These are phyloP conservation scores for Cladosporium velox DNA, from an alignment of 2,329 filamentous ascomycete species.

Conservation along the genomic window DNA sequence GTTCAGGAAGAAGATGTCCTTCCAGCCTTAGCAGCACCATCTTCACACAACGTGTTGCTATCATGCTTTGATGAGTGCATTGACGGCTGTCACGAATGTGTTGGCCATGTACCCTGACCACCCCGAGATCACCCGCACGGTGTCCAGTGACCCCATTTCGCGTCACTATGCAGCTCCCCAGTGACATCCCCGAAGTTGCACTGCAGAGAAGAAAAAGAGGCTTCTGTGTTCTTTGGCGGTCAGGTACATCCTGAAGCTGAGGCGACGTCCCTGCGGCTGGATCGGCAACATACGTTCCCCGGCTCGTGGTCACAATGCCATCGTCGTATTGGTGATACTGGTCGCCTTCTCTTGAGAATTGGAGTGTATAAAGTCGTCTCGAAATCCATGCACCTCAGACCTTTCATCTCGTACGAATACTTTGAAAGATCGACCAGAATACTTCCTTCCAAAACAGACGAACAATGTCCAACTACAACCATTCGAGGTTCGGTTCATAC, in stretches of 20 bases:
- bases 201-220: not conserved
- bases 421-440: not conserved
- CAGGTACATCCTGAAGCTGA: not conserved
- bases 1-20: not conserved
- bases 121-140: not conserved
- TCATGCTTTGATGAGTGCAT: not conserved
- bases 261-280: not conserved
- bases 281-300: conserved; percentile 5
- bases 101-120: not conserved
- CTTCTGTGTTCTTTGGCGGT: not conserved
- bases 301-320: not conserved
- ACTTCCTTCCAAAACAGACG: not conserved
- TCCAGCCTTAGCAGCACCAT: not conserved
- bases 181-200: conserved; percentile 8
- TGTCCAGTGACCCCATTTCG: conserved; percentile 6
- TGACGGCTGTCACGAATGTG: not conserved
- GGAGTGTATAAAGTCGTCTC: not conserved
- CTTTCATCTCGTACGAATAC: not conserved
- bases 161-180: conserved; percentile 6
- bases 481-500: conserved; percentile 17
- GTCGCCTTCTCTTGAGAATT: not conserved
- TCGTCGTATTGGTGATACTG: not conserved
- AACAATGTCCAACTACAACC: conserved; percentile 10
- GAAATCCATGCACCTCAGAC: not conserved
- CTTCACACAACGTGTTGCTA: not conserved